These are phyloP conservation scores for Rosa persica DNA, from an alignment of 306 rosid genomes.

Conservation along the genomic window DNA sequence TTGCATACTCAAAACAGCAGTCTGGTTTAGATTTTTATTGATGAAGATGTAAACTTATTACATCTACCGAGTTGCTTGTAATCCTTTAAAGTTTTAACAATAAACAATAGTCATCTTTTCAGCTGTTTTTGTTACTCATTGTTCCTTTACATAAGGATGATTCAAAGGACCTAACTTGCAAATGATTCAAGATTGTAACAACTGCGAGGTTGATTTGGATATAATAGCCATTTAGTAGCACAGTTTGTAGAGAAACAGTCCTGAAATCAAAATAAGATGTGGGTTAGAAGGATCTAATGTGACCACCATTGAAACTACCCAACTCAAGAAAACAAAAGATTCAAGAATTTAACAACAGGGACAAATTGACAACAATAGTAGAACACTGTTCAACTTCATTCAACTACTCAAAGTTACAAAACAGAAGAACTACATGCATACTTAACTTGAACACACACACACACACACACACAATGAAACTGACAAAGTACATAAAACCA, in stretches of 20 bases:
- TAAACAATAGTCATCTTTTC: neutral
- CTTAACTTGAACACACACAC: neutral
- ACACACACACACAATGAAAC: neutral
- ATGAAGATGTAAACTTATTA: neutral
- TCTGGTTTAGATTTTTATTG: neutral
- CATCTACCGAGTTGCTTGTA: neutral
- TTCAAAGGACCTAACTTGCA: neutral
- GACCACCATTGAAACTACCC: neutral
- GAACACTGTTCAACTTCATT: neutral
- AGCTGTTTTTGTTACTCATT: neutral
- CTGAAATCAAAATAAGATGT: neutral
- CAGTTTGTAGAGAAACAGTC: neutral
- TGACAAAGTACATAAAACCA: neutral
- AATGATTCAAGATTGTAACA: neutral
- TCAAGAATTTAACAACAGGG: neutral
- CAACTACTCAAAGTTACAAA: neutral
- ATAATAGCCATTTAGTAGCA: too few relatives aligned
- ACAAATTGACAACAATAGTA: neutral
- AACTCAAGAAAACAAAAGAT: neutral
- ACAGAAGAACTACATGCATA: neutral
- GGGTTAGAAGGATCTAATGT: neutral
- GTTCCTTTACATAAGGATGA: neutral
- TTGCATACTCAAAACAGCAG: neutral
- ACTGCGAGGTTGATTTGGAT: too few relatives aligned
- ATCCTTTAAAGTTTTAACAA: neutral